Evolutionary conservation across 2,329 filamentous ascomycete species (phyloP), one percentile per base, ranked within the genome.

Genomic region (Lasiodiplodia gonubiensis): DNA sequence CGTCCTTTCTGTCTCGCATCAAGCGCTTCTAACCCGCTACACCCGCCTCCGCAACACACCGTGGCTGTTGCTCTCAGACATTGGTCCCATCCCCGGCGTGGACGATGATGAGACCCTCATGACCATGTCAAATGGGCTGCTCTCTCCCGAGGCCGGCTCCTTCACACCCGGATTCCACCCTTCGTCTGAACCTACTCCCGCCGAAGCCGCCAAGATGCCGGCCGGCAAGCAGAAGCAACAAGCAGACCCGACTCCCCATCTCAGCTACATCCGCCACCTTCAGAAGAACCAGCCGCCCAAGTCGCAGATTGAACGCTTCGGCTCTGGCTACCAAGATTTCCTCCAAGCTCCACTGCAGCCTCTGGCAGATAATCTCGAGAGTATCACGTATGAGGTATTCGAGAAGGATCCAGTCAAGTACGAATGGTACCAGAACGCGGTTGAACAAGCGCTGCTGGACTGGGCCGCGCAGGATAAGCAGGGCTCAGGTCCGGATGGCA

Each of bases 321-420:
- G 89, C 16, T 82, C 87, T 23, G 90, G 90, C 2, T 92, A 92
- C 72, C 96, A 99, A 75, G 95, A 99, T 78, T 99, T 95, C 85
- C 85, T 99, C 12, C 95, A 99, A 78, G 94, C 94, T 2, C 95
- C 95, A 2, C 84, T 99, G 49, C 96, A 99, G 77, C 95, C 95
- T 0, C 85, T 99, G 16, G 94, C 94, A 0, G 95, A 99, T 78
- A 99, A 99, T 73, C 85, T 99, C 16, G 96, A 99, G 78, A 97
- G 93, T 55, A 92, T 97, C 51, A 99, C 95, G 0, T 99, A 99
- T 78, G 95, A 99, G 77, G 94, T 98, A 2, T 99, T 99, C 74
- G 95, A 99, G 78, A 96, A 96, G 72, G 96, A 99, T 71, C 95
- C 95, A 0, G 92, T 99, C 80, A 99, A 99, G 80, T 99, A 99